Evolutionary conservation across 1,284 basidiomycete species (phyloP).

Genomic region (Taiwanofungus camphoratus): DNA sequence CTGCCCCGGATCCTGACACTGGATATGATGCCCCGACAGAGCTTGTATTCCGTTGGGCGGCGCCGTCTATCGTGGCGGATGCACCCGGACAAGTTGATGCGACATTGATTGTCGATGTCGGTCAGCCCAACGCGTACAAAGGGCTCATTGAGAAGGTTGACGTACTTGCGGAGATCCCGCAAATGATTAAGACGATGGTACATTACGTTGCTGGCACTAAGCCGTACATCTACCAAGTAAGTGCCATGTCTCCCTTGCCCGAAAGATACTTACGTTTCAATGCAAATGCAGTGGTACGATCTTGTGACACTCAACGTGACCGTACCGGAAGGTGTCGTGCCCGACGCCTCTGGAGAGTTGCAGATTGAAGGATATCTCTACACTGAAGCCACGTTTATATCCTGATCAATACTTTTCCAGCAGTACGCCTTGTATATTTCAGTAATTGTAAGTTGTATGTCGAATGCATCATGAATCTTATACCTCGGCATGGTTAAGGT

Average conservation of each 20-base stretch:
- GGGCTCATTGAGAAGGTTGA: constrained; percentile 97
- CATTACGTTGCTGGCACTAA: constrained; percentile 90
- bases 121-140: constrained; percentile 45
- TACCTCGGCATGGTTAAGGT: too few relatives aligned
- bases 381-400: constrained; percentile 91
- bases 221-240: constrained; percentile 88
- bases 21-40: constrained; percentile 75
- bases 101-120: constrained; percentile 53
- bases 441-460: constrained; percentile 1
- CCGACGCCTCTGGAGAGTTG: constrained; percentile 37
- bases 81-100: constrained; percentile 53
- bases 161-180: constrained; percentile 93
- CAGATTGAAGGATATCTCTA: constrained; percentile 74
- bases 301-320: constrained; percentile 63
- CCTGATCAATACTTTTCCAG: constrained; percentile 27
- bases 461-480: constrained; percentile 2
- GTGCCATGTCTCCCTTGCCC: constrained; percentile 19
- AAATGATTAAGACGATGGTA: constrained; percentile 83
- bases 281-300: constrained; percentile 70
- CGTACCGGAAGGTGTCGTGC: constrained; percentile 49
- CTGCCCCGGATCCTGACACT: constrained; percentile 66
- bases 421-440: neutral
- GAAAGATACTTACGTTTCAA: constrained; percentile 11
- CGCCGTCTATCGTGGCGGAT: constrained; percentile 49
- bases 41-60: constrained; percentile 79